phyloP scores from a whole-genome alignment of 345 rosid genomes.

The Trapa bicornis region DNA sequence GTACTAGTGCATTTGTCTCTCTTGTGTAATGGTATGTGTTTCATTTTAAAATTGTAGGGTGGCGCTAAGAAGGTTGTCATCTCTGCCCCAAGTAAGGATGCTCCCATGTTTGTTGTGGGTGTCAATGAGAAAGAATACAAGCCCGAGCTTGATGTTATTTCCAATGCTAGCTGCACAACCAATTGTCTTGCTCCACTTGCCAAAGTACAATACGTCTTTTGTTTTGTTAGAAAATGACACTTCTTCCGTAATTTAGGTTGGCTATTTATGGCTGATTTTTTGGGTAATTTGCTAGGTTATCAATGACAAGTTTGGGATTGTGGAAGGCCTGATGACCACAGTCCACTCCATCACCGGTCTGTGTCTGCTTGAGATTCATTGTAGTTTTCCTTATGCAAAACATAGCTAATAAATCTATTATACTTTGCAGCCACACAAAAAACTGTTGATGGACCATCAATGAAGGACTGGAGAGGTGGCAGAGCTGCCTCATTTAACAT shows the following conservation, averaged over 20 bases:
- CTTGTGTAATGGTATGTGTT: not conserved
- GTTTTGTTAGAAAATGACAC: not conserved
- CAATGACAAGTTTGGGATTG: conserved; percentile 49
- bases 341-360: conserved; percentile 58
- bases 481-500: conserved; percentile 66
- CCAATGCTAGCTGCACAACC: conserved; percentile 72
- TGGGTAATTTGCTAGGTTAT: conserved; percentile 26
- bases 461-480: conserved; percentile 79
- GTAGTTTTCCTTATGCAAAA: not conserved
- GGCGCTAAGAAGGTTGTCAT: conserved; percentile 62
- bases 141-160: conserved; percentile 33
- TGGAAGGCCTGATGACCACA: conserved; percentile 77
- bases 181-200: conserved; percentile 69
- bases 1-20: not conserved
- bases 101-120: conserved; percentile 69
- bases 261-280: not conserved
- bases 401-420: not conserved
- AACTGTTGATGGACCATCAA: conserved; percentile 67
- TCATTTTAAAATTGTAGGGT: conserved; percentile 21
- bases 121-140: conserved; percentile 55
- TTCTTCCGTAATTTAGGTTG: not conserved
- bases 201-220: conserved; percentile 24
- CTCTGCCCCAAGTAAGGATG: conserved; percentile 56
- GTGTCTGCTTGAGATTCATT: not conserved
- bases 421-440: conserved; percentile 41